Conservation (phyloP, 1,139 yeast species). For the Saccharomyces hybrid region DNA sequence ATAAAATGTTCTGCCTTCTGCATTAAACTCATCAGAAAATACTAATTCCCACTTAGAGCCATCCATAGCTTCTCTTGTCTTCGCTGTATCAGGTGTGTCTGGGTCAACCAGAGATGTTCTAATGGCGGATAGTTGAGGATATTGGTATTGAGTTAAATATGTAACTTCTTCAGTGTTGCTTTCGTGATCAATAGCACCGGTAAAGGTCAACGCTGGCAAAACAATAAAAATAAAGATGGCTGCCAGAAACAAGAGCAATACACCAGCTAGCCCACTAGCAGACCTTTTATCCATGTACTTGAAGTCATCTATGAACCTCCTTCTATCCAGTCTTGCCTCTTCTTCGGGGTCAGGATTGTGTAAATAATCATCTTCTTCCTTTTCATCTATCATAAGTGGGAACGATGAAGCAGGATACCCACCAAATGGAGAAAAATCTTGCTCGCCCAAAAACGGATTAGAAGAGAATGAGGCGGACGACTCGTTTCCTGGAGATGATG, state of each 20-base stretch:
- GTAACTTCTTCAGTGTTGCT: conserved; percentile 23
- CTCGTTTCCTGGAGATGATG: conserved; percentile 5
- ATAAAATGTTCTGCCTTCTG: conserved; percentile 73
- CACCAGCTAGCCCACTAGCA: conserved; percentile 50
- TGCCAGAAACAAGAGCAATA: conserved; percentile 50
- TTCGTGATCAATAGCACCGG: conserved; percentile 45
- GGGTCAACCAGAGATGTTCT: conserved; percentile 60
- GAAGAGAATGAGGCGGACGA: conserved; percentile 23
- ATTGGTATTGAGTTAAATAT: conserved; percentile 47
- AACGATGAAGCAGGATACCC: conserved; percentile 87
- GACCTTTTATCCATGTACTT: conserved; percentile 52
- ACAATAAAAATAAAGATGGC: conserved; percentile 56
- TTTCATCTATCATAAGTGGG: conserved; percentile 78
- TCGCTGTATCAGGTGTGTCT: conserved; percentile 60
- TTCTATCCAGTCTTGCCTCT: conserved; percentile 69
- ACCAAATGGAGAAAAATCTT: conserved; percentile 74
- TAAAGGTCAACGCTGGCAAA: conserved; percentile 64
- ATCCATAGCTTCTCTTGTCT: conserved; percentile 37
- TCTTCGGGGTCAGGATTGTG: conserved; percentile 89
- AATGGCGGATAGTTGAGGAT: conserved; percentile 53
- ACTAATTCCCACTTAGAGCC: conserved; percentile 63
- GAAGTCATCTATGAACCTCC: conserved; percentile 51
- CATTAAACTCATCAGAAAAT: conserved; percentile 75
- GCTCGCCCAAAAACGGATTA: conserved; percentile 34
- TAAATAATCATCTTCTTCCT: conserved; percentile 83